A percentile compares a stretch with the other conserved stretches of the same genome.
Conservation (phyloP, 2,329 filamentous ascomycete species). For the Fusarium piperis region DNA sequence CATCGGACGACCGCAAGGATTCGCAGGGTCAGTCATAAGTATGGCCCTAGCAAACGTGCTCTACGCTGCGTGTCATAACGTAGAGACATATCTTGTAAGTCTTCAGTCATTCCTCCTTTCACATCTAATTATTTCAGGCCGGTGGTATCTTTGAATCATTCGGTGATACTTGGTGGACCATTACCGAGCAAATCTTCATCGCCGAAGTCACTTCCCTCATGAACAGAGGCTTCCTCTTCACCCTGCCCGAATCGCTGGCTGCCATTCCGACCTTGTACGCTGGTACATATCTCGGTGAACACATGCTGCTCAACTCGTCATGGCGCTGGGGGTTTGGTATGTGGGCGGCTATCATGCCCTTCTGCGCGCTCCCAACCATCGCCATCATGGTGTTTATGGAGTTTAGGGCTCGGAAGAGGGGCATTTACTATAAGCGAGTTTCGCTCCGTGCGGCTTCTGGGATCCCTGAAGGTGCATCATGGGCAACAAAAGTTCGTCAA, state of each 20-base stretch:
- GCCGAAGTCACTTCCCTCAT: constrained; percentile 27
- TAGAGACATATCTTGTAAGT: constrained; percentile 26
- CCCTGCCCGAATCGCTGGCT: constrained; percentile 24
- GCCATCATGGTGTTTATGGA: constrained; percentile 30
- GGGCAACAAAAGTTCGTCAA: neutral
- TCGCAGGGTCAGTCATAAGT: constrained; percentile 14
- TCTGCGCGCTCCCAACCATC: constrained; percentile 23
- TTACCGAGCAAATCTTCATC: constrained; percentile 32
- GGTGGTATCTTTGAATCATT: constrained; percentile 31
- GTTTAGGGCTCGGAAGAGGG: constrained; percentile 4
- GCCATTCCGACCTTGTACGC: constrained; percentile 28
- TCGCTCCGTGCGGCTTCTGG: constrained; percentile 3
- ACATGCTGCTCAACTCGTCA: constrained; percentile 12
- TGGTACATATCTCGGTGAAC: constrained; percentile 27
- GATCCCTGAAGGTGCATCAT: neutral
- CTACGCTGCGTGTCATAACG: constrained; percentile 22
- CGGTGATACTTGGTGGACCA: constrained; percentile 31
- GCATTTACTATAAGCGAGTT: neutral
- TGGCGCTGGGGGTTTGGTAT: constrained; percentile 34
- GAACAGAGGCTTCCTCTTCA: constrained; percentile 30
- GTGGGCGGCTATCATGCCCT: constrained; percentile 22
- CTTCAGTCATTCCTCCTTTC: rapidly evolving
- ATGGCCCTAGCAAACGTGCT: constrained; percentile 25
- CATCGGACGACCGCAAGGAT: constrained; percentile 26
- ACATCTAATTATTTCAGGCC: constrained; percentile 2